Conservation (phyloP, 306 rosid genomes). For the Aeschynomene evenia region DNA sequence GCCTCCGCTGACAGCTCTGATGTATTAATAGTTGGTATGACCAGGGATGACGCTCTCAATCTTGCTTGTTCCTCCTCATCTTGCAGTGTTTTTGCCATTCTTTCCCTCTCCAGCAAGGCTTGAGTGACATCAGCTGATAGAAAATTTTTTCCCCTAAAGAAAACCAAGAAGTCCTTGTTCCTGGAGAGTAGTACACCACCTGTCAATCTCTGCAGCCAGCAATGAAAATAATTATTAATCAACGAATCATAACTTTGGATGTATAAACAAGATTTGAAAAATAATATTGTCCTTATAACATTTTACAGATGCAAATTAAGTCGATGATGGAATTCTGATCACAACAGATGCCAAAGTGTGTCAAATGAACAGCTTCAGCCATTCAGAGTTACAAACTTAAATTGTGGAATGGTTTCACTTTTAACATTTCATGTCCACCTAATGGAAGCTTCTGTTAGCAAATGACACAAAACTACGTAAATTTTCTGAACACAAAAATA, state of each 20-base stretch:
- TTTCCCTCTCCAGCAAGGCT: conserved; percentile 84
- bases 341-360: neutral
- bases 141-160: conserved; percentile 86
- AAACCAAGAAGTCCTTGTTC: conserved; percentile 93
- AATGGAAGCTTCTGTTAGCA: neutral
- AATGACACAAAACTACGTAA: neutral
- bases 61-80: conserved; percentile 96
- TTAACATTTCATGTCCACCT: neutral
- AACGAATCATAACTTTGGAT: neutral
- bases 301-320: neutral
- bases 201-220: conserved; percentile 72
- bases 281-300: neutral
- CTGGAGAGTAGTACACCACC: conserved; percentile 84
- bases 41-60: conserved; percentile 74
- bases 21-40: conserved; percentile 41
- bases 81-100: conserved; percentile 66
- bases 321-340: neutral
- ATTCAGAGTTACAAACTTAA: neutral
- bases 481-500: neutral
- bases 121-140: conserved; percentile 75
- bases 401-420: neutral
- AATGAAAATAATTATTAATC: conserved; percentile 19
- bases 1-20: conserved; percentile 58
- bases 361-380: neutral
- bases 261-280: neutral